A percentile compares a stretch with the other conserved stretches of the same genome.
Evolutionary conservation across 2,329 filamentous ascomycete species (phyloP).

Genomic region (Curvularia spicifera): DNA sequence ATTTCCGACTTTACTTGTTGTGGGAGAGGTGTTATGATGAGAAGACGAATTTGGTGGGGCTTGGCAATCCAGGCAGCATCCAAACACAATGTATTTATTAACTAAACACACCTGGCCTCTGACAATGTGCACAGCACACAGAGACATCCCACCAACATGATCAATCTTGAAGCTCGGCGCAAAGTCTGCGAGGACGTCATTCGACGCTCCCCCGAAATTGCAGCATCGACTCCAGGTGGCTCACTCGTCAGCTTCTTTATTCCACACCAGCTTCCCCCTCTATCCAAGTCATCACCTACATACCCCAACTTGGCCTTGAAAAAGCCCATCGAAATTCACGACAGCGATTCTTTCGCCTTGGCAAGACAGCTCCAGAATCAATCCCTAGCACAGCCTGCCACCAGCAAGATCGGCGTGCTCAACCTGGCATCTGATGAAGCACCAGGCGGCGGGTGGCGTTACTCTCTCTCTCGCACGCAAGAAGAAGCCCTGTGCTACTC

Average conservation of each 20-base stretch:
- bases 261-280: constrained; percentile 22
- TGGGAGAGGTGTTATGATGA: background rate
- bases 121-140: background rate
- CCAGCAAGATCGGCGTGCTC: constrained; percentile 24
- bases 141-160: constrained; percentile 12
- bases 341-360: constrained; percentile 31
- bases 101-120: background rate
- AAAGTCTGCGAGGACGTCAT: constrained; percentile 33
- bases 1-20: too few relatives aligned
- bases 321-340: constrained; percentile 21
- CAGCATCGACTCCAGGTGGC: constrained; percentile 17
- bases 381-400: background rate
- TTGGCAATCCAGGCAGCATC: background rate
- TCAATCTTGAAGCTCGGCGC: constrained; percentile 27
- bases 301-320: constrained; percentile 9
- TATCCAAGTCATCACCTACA: constrained; percentile 9
- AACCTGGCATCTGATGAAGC: constrained; percentile 30
- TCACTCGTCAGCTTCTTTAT: constrained; percentile 27
- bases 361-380: constrained; percentile 13
- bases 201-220: constrained; percentile 18
- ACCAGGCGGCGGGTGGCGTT: constrained; percentile 34
- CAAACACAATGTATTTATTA: background rate
- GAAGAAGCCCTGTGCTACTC: constrained; percentile 37
- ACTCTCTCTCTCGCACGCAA: constrained; percentile 27
- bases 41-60: background rate